A percentile compares a stretch with the other conserved stretches of the same genome.
Conservation (phyloP, 352 stramenopile species). For the Phytophthora podocarpi region DNA sequence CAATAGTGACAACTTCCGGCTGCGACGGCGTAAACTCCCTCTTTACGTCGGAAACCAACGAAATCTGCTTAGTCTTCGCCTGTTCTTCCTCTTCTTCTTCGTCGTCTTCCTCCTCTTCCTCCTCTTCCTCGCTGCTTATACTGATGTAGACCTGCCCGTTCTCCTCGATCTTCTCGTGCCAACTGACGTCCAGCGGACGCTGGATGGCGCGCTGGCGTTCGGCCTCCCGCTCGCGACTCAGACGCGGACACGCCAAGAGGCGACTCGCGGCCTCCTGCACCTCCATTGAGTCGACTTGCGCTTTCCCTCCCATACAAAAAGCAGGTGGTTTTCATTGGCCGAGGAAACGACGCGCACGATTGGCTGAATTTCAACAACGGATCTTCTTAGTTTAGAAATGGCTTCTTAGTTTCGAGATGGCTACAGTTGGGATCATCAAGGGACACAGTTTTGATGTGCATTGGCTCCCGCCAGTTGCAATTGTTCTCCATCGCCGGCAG, state of each 20-base stretch:
- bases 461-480: neutral
- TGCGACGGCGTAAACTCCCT: neutral
- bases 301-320: constrained; percentile 20
- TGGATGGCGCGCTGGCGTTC: constrained; percentile 87
- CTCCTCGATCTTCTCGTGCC: constrained; percentile 57
- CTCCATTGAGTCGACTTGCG: constrained; percentile 21
- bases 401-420: constrained; percentile 3
- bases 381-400: constrained; percentile 11
- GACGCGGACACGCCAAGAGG: constrained; percentile 39
- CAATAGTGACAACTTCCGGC: constrained; percentile 39
- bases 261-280: constrained; percentile 41
- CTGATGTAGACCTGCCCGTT: constrained; percentile 66
- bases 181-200: constrained; percentile 75
- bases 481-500: constrained; percentile 29
- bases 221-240: constrained; percentile 42
- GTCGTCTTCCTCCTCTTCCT: constrained; percentile 20
- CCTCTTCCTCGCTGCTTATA: constrained; percentile 47
- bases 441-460: constrained; percentile 8
- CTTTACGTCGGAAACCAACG: constrained; percentile 2
- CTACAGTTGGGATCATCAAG: constrained; percentile 9
- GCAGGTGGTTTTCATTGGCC: constrained; percentile 29
- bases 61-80: neutral
- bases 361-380: constrained; percentile 18
- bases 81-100: constrained; percentile 6
- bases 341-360: constrained; percentile 14